Evolutionary conservation across 305 asterid species (phyloP).

Genomic region (Fraxinus xanthoxyloides): DNA sequence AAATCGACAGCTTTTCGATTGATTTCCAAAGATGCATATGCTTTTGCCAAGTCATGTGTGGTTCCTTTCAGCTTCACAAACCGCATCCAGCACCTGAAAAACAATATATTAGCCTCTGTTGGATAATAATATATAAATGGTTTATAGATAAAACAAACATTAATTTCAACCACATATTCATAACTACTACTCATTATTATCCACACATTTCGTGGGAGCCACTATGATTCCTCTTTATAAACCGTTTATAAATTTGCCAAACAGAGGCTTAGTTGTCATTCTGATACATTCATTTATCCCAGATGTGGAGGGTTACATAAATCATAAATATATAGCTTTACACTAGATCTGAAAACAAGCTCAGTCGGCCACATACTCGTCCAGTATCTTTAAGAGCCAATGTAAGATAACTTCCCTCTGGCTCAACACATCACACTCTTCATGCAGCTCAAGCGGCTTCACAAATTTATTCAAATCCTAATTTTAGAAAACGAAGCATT

Average conservation of each 20-base stretch:
- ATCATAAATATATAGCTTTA: background rate
- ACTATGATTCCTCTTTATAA: background rate
- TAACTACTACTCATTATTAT: background rate
- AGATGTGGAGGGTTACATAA: background rate
- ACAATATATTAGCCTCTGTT: background rate
- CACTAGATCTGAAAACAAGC: background rate
- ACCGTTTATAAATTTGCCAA: background rate
- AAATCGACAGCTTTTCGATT: constrained; percentile 10
- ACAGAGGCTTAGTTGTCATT: background rate
- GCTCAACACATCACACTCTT: background rate
- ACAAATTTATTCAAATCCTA: background rate
- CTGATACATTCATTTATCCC: background rate
- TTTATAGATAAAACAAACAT: background rate
- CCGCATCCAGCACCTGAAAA: constrained; percentile 28
- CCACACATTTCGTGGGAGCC: background rate
- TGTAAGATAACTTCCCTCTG: background rate
- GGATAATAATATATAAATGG: background rate
- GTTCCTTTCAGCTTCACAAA: constrained; percentile 24
- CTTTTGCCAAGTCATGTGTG: constrained; percentile 24
- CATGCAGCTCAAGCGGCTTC: background rate
- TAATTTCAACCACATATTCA: background rate
- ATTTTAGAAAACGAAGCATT: background rate
- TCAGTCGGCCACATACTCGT: background rate
- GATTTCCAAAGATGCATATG: constrained; percentile 18
- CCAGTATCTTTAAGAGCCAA: background rate